phyloP scores from a whole-genome alignment of 345 rosid species.

The Citrus sinensis region DVS_A1.0 CM039163.1:38882001-38882500 shows the following conservation, averaged over 20 bases:
- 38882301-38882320: conserved; percentile 47
- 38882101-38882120: conserved; percentile 60
- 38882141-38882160: conserved; percentile 20
- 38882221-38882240: background rate
- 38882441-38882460: background rate
- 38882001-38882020: conserved; percentile 39
- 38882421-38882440: conserved; percentile 19
- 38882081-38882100: conserved; percentile 62
- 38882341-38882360: conserved; percentile 38
- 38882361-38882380: conserved; percentile 50
- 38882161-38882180: background rate
- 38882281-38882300: conserved; percentile 48
- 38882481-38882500: background rate
- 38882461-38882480: background rate
- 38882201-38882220: too few species aligned
- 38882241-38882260: conserved; percentile 26
- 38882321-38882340: conserved; percentile 52
- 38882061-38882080: conserved; percentile 59
- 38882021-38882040: conserved; percentile 43
- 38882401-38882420: conserved; percentile 52
- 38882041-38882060: conserved; percentile 47
- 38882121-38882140: conserved; percentile 56
- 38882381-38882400: conserved; percentile 45
- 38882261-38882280: conserved; percentile 44
- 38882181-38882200: background rate